Evolutionary conservation across 331 rosid species (phyloP), one percentile per base, ranked within the genome.

Genomic region (Quercus tomentella): DNA sequence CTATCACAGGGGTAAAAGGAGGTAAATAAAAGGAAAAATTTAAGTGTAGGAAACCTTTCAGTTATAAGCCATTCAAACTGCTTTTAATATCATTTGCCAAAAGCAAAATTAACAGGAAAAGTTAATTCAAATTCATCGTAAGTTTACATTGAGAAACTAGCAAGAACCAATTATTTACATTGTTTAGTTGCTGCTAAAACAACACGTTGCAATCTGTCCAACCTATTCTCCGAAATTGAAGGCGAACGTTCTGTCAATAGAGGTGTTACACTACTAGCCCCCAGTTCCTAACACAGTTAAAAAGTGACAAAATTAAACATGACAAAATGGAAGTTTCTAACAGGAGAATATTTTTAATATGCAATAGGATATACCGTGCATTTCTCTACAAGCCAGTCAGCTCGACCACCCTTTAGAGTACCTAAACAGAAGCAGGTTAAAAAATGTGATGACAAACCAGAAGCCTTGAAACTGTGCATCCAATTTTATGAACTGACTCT

Each of bases 311-410:
- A 73, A 68, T 28, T 63, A 74, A 37, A 72, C 22, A 76, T 12
- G 2, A 68, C 72, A 56, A 10, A 26, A 77, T 62, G 63, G 17
- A 70, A 72, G 7, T 49, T 4, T 77, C 82, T 57, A 80, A 74
- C 68, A 68, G 54, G 30, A 86, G 78, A 76, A 81, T 56, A 68
- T 73, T 55, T 63, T 77, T 61, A 77, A 57, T 49, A 58, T 41
- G 55, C 14, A 28, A 71, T 72, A 17, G 72, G 83, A 84, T 88
- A 26, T 86, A 95, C 98, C 4, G 97, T 92, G 89, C 97, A 92
- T 85, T 95, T 95, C 90, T 95, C 98, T 71, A 92, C 88, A 67
- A 95, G 97, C 97, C 98, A 95, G 74, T 92, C 98, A 67, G 94
- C 91, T 72, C 97, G 97, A 56, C 97, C 97, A 31, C 97, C 97